phyloP scores from a whole-genome alignment of 805 yeast genomes.

The Wickerhamomyces canadensis region DNA sequence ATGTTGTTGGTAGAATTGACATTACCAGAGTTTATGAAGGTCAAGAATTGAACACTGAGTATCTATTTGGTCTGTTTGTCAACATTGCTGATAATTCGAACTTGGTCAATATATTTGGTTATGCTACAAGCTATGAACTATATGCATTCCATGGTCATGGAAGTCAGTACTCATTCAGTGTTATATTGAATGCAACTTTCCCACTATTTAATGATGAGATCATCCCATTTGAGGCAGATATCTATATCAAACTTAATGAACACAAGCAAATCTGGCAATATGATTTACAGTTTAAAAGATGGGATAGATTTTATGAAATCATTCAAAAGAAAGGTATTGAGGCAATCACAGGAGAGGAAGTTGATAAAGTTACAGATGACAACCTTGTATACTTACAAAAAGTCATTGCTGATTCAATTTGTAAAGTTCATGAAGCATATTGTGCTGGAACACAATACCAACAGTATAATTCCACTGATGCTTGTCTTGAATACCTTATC shows the following conservation, averaged over 20 bases:
- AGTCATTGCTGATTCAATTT: slow-evolving; percentile 14
- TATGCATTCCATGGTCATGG: slow-evolving; percentile 11
- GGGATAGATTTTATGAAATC: slow-evolving; percentile 11
- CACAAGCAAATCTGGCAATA: slow-evolving; percentile 12
- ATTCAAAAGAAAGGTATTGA: slow-evolving; percentile 6
- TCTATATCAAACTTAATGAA: slow-evolving; percentile 11
- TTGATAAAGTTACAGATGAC: neutral
- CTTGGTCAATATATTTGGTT: slow-evolving; percentile 13
- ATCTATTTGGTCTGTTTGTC: slow-evolving; percentile 19
- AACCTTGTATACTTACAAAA: slow-evolving; percentile 2
- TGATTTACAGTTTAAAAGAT: slow-evolving; percentile 17
- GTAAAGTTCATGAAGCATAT: slow-evolving; percentile 13
- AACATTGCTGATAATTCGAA: slow-evolving; percentile 6
- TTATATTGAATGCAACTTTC: slow-evolving; percentile 11
- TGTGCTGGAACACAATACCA: slow-evolving; percentile 14
- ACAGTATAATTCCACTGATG: slow-evolving; percentile 14
- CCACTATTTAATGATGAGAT: slow-evolving; percentile 5
- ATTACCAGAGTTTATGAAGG: slow-evolving; percentile 20
- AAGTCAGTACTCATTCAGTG: slow-evolving; percentile 10
- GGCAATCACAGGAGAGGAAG: slow-evolving; percentile 2
- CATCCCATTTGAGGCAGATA: slow-evolving; percentile 16
- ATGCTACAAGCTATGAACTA: slow-evolving; percentile 9
- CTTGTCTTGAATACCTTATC: slow-evolving; percentile 10
- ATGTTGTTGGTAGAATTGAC: slow-evolving; percentile 16
- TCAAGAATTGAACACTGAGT: slow-evolving; percentile 21